phyloP scores from a whole-genome alignment of 164 flowering plant genomes.

The Sextonia rubra region DNA sequence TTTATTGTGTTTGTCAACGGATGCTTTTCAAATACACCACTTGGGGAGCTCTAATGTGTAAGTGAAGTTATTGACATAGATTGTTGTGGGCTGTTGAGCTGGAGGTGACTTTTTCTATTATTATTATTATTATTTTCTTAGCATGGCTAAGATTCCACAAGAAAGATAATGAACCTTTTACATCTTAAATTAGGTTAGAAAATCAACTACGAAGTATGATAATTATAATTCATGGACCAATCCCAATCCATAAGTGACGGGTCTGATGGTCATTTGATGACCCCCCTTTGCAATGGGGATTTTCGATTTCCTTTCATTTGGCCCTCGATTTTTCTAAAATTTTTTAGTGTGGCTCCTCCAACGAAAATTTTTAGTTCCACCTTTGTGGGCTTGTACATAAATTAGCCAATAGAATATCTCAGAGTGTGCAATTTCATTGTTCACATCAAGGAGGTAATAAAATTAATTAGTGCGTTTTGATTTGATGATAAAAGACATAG shows the following conservation, averaged over 20 bases:
- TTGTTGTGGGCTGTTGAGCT: constrained; percentile 16
- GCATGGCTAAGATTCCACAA: not conserved
- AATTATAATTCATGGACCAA: not conserved
- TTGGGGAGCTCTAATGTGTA: constrained; percentile 1
- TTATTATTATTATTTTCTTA: not conserved
- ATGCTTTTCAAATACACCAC: not conserved
- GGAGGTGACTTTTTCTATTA: not conserved
- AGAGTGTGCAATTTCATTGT: not conserved
- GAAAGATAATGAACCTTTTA: not conserved
- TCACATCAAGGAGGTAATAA: too few species aligned
- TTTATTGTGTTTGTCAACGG: constrained; percentile 1
- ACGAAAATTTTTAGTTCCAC: too few species aligned
- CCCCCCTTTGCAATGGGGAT: too few species aligned
- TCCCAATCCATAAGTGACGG: not conserved
- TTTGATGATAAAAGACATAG: too few species aligned
- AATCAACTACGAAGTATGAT: not conserved
- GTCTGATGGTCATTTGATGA: not conserved
- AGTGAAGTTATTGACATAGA: not conserved
- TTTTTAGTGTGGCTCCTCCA: too few species aligned
- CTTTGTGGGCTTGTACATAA: not conserved
- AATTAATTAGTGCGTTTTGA: too few species aligned
- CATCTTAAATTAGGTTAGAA: too few species aligned
- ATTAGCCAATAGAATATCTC: too few species aligned
- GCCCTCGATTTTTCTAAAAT: too few species aligned
- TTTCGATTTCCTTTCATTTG: too few species aligned